A percentile compares a stretch with the other conserved stretches of the same genome.
Evolutionary conservation across 2,329 filamentous ascomycete species (phyloP).

Genomic region (Drechslerella dactyloides): DNA sequence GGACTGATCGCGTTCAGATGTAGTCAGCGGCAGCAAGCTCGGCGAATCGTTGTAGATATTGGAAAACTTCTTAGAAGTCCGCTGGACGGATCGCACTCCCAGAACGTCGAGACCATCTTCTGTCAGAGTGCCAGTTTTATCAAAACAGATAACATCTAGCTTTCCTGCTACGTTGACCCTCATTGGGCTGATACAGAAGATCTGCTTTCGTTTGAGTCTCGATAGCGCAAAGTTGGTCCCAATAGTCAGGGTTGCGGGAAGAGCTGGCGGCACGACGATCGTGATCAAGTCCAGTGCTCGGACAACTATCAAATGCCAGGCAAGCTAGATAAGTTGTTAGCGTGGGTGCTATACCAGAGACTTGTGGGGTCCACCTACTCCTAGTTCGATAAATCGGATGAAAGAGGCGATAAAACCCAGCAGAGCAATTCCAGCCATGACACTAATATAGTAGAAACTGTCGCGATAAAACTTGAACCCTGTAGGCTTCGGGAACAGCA

Average conservation of each 20-base stretch:
- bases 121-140: constrained; percentile 97
- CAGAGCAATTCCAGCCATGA: constrained; percentile 86
- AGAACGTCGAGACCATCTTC: constrained; percentile 95
- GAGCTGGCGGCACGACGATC: constrained; percentile 92
- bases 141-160: constrained; percentile 93
- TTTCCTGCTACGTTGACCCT: constrained; percentile 96
- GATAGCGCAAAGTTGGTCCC: constrained; percentile 93
- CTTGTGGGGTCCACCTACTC: constrained; percentile 58
- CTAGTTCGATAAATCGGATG: constrained; percentile 86
- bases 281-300: constrained; percentile 94
- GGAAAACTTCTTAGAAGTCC: constrained; percentile 68
- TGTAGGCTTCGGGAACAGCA: constrained; percentile 97
- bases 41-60: constrained; percentile 74
- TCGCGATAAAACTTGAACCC: constrained; percentile 99
- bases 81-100: constrained; percentile 78
- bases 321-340: constrained; percentile 62
- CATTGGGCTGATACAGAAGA: constrained; percentile 91
- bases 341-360: neutral
- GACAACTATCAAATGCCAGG: constrained; percentile 89
- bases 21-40: constrained; percentile 54
- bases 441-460: constrained; percentile 95
- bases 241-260: constrained; percentile 93
- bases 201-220: constrained; percentile 83
- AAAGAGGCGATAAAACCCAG: constrained; percentile 90
- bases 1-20: constrained; percentile 66